Evolutionary conservation across 108 stramenopile genomes (phyloP).

Genomic region (Ochromonas danica): DNA sequence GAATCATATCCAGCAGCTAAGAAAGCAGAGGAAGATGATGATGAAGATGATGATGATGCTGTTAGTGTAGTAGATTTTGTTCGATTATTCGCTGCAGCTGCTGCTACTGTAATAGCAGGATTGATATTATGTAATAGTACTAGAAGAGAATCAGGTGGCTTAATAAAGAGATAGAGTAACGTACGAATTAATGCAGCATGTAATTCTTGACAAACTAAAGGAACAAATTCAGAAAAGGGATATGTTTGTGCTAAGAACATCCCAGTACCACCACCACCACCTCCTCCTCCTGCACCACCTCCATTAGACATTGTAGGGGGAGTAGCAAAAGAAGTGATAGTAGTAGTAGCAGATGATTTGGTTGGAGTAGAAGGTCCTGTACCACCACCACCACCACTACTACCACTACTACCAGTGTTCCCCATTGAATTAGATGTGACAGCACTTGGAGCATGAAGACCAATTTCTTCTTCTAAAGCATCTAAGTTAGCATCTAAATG

Average conservation of each 20-base stretch:
- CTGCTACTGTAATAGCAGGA: not conserved
- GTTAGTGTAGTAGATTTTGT: not conserved
- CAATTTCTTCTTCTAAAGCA: conserved; percentile 26
- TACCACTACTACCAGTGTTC: not conserved
- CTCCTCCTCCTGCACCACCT: not conserved
- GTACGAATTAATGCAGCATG: not conserved
- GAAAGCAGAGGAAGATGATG: not conserved
- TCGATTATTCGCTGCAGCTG: not conserved
- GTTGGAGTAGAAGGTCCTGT: too few species aligned
- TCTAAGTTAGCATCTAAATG: not conserved
- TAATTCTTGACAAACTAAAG: not conserved
- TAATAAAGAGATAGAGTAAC: not conserved
- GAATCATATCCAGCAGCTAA: not conserved
- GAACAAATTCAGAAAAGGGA: conserved; percentile 9
- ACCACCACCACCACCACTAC: not conserved
- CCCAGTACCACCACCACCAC: not conserved
- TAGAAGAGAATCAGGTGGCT: not conserved
- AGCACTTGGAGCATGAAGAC: too few species aligned
- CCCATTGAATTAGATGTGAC: too few species aligned
- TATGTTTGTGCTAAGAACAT: conserved; percentile 8
- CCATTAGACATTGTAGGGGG: not conserved
- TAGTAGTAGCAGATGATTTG: too few species aligned
- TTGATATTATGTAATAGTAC: not conserved
- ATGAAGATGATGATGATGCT: not conserved
- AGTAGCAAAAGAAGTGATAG: not conserved